Base-by-base conservation (phyloP, 2,329 filamentous ascomycete species). In the Colletotrichum sp. region DNA sequence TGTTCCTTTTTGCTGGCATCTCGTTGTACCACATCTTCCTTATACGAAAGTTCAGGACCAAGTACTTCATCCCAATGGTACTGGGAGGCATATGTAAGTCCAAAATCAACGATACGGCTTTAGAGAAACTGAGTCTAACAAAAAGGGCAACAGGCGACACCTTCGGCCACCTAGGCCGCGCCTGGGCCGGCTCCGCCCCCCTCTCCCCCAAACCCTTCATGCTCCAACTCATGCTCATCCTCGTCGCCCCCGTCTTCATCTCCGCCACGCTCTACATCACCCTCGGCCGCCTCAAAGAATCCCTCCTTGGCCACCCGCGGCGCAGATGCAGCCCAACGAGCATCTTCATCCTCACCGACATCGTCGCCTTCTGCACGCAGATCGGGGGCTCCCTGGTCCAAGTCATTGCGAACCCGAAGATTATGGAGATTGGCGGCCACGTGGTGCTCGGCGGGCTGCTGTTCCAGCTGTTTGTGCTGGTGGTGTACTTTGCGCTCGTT, bases 71-170 rank as follows among this genome's bases (percentile, higher is more conserved):
- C n/a, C 44, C 44, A 13, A 49, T 49, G 44, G 44, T 49, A 3
- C 3, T 49, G 2, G 44, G 44, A 21, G 44, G 44, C n/a, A 21
- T 49, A 12, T 49, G 44, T 21, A 49, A 2, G n/a, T 21, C 9
- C 8, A 44, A 8, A 8, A 44, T 9, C 36, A 8, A 18, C 36
- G 0, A 0, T 18, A 5, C 16, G 2, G 5, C 15, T 9, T 10
- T 18, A 0, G 8, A 44, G 0, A n/a, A 44, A 44, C 16, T 0
- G 5, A 44, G 18, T n/a, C 39, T 44, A 44, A 44, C 39, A 44
- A 0, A 12, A 44, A 12, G 2, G 0, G 3, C 16, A 21, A 21
- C n/a, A 49, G n/a, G 44, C 44, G 44, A 49, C n/a, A 49, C 44
- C 2, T 49, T 49, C 44, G 44, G 44, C 4, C 44, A 49, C n/a